phyloP scores from a whole-genome alignment of 2,329 filamentous ascomycete species.

The Chaetomiaceae sp. region DNA sequence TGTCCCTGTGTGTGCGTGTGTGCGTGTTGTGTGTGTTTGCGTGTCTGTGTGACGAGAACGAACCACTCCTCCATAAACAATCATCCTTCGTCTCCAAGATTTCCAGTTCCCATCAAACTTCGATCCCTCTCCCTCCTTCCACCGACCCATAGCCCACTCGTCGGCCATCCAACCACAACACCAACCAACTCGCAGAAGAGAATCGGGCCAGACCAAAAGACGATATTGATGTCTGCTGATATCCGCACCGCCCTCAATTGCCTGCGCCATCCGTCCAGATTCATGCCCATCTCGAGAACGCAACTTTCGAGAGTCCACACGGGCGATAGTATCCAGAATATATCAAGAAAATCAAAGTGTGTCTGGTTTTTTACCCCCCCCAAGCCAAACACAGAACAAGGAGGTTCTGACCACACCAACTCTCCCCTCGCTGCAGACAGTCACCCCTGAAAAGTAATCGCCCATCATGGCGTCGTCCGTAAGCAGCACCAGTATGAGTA shows the following conservation, averaged over 20 bases:
- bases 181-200: conserved; percentile 1
- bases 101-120: not conserved
- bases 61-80: not conserved
- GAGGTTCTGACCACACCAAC: not conserved
- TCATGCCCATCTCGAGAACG: conserved; percentile 53
- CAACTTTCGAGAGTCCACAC: conserved; percentile 52
- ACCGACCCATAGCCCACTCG: too few species aligned
- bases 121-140: not conserved
- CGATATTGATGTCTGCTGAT: conserved; percentile 58
- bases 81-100: too few species aligned
- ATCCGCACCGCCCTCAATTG: conserved; percentile 51
- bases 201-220: conserved; percentile 25
- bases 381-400: not conserved
- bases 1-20: conserved; percentile 4
- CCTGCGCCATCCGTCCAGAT: conserved; percentile 51
- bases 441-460: conserved; percentile 7
- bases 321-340: conserved; percentile 52
- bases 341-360: conserved; percentile 33
- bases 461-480: conserved; percentile 43
- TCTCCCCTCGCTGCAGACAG: not conserved
- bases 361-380: not conserved
- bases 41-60: conserved; percentile 5
- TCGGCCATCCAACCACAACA: too few species aligned
- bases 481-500: conserved; percentile 26
- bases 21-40: not conserved